Percentiles rank a stretch among this genome's conserved stretches.
Evolutionary conservation across 345 rosid genomes (phyloP).

Genomic region (Gossypium australe): DNA sequence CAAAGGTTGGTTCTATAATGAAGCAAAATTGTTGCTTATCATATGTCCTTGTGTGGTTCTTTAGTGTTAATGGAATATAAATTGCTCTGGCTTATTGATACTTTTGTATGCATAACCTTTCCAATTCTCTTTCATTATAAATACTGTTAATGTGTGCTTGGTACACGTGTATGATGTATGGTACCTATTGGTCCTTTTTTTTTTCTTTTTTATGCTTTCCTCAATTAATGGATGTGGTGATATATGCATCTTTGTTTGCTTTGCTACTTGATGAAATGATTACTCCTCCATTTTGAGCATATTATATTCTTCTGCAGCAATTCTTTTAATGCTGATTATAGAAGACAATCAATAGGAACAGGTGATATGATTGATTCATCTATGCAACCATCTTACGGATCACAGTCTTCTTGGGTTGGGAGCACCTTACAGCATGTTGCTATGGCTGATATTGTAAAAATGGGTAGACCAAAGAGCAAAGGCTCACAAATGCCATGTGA

Average conservation of each 20-base stretch:
- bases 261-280: slow-evolving; percentile 7
- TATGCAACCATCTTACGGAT: slow-evolving; percentile 13
- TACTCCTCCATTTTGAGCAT: background rate
- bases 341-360: slow-evolving; percentile 24
- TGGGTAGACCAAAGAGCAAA: slow-evolving; percentile 23
- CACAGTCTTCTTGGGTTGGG: slow-evolving; percentile 26
- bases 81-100: background rate
- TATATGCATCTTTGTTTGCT: background rate
- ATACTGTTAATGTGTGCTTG: background rate
- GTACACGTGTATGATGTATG: background rate
- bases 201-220: background rate
- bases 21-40: background rate
- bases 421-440: slow-evolving; percentile 28
- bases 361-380: slow-evolving; percentile 21
- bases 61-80: background rate
- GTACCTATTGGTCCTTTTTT: background rate
- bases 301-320: slow-evolving; percentile 21
- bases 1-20: slow-evolving; percentile 28
- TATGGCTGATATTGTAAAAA: slow-evolving; percentile 39
- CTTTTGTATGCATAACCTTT: background rate
- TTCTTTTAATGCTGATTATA: slow-evolving; percentile 28
- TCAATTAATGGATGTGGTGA: background rate
- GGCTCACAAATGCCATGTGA: slow-evolving; percentile 22
- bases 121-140: background rate
- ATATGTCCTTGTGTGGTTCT: background rate